Percentiles rank a stretch among this genome's conserved stretches.
These are phyloP conservation scores for Mallotus nudiflorus DNA, from an alignment of 345 rosid species.

Conservation along the genomic window DNA sequence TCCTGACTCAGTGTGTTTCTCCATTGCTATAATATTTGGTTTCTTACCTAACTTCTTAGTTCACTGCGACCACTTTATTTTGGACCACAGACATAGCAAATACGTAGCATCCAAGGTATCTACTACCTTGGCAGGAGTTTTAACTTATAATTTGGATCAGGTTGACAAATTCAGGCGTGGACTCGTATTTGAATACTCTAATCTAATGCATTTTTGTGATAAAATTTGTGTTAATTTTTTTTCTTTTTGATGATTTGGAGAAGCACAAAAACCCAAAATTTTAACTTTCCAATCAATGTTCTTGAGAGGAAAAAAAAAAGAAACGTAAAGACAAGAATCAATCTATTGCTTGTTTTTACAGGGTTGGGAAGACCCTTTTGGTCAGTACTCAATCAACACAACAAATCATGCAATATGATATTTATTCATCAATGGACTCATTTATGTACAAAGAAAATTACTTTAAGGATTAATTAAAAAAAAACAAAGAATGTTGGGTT, in stretches of 20 bases:
- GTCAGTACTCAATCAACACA: not conserved
- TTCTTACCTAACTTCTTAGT: no score
- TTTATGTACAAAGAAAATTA: not conserved
- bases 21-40: no score
- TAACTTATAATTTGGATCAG: no score
- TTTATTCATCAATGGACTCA: not conserved
- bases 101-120: not conserved
- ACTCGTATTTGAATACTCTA: no score
- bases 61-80: not conserved
- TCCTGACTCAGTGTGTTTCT: no score
- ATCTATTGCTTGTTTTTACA: no score
- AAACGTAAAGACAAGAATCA: no score
- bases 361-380: not conserved
- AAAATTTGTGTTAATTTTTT: no score
- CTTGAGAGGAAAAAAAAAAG: not conserved
- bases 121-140: not conserved
- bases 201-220: no score
- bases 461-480: not conserved
- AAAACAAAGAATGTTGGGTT: not conserved
- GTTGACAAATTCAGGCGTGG: no score
- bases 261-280: not conserved
- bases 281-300: not conserved
- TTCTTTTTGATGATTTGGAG: not conserved
- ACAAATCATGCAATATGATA: not conserved
- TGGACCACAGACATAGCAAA: not conserved